Evolutionary conservation across 2,329 filamentous ascomycete genomes (phyloP), one percentile per base, ranked within the genome.

Genomic region (Aplosporella prunicola): DNA sequence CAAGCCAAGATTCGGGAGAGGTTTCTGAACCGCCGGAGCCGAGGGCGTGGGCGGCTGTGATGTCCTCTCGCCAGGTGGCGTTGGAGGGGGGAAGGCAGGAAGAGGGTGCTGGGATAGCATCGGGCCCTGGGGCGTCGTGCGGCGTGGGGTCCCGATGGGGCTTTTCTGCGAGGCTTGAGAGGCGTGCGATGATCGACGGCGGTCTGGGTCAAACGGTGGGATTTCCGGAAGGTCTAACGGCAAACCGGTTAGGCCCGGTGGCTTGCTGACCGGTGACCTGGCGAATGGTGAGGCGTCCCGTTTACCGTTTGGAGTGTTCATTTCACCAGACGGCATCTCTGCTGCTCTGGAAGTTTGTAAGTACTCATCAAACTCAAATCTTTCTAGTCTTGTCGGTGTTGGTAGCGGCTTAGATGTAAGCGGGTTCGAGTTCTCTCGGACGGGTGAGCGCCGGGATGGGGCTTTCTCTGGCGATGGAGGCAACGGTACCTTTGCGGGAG

Each of bases 391-490:
- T 25, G 30, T 23, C n/a, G 36, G 30, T 14, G 36, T 22, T 2
- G 36, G 36, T 4, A 39, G 15, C 9, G 30, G 36, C 23, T 39
- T 39, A 4, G 36, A 33, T 11, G 27, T 13, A 23, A 14, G 7
- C 11, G 36, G 24, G 13, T 39, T 33, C 6, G 17, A 24, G 13
- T 16, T 34, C 30, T 39, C 30, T 9, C 53, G 51, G 11, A 22
- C 46, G 35, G 9, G 48, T 42, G 22, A 47, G 47, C 34, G 55
- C 6, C 58, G 53, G 4, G 60, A 44, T 5, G 59, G 57, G 17
- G 55, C 53, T 39, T 68, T 65, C 11, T 60, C 58, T 14, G 67
- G 67, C 5, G 66, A 68, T 16, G 57, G 53, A 9, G 67, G 67
- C 9, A 69, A 46, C 8, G 66, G 66, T 9, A 68, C 51, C 31